A percentile compares a stretch with the other conserved stretches of the same genome.
Conservation (phyloP, 2,329 filamentous ascomycete species). For the Talaromyces pinophilus region DNA sequence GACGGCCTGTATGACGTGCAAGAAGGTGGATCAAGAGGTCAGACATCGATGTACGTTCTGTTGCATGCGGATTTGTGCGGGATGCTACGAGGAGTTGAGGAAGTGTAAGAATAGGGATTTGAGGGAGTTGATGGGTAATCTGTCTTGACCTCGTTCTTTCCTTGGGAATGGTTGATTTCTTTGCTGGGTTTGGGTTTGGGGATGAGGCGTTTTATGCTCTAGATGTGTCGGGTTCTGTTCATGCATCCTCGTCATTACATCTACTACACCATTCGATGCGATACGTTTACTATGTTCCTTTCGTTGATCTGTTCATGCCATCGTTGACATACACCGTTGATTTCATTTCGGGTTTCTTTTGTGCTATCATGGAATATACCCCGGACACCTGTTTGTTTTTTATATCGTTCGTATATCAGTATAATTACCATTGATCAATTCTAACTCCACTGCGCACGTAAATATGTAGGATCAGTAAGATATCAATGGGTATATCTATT, state of each 20-base stretch:
- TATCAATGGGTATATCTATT: slow-evolving; percentile 1
- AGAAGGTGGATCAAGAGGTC: slow-evolving; percentile 40
- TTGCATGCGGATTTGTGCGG: slow-evolving; percentile 42
- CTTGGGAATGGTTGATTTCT: no score
- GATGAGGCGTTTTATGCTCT: background rate
- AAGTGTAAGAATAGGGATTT: slow-evolving; percentile 38
- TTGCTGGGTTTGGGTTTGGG: background rate
- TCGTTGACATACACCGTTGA: background rate
- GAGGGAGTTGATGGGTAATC: slow-evolving; percentile 34
- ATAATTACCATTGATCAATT: background rate
- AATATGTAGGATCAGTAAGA: background rate
- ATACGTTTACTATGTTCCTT: background rate
- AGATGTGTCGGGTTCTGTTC: background rate
- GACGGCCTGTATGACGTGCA: slow-evolving; percentile 48
- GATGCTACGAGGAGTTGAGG: slow-evolving; percentile 38
- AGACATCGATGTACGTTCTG: slow-evolving; percentile 46
- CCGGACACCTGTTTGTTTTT: background rate
- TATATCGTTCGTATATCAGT: background rate
- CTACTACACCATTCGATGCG: background rate
- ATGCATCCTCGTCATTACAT: background rate
- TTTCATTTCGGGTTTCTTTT: slow-evolving; percentile 3
- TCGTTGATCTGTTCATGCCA: background rate
- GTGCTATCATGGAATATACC: slow-evolving; percentile 16
- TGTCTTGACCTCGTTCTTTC: background rate
- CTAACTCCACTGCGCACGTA: background rate